Evolutionary conservation across 176 grass and related monocot species (phyloP).

Genomic region (Triticum timopheevii): DNA sequence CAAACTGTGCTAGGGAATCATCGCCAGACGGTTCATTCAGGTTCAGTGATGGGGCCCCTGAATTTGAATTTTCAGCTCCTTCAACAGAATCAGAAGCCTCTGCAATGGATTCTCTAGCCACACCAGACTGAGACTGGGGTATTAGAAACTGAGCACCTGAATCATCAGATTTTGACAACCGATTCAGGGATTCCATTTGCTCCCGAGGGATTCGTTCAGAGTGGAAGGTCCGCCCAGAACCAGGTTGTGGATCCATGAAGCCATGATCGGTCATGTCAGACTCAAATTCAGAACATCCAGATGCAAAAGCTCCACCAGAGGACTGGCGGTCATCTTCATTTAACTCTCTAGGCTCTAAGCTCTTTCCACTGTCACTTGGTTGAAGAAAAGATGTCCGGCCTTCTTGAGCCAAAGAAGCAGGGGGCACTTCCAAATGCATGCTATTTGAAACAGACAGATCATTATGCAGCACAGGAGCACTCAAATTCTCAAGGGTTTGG

Average conservation of each 20-base stretch:
- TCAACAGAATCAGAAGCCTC: slow-evolving; percentile 49
- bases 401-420: slow-evolving; percentile 48
- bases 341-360: slow-evolving; percentile 44
- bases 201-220: slow-evolving; percentile 53
- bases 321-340: slow-evolving; percentile 77
- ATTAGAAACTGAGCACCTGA: slow-evolving; percentile 72
- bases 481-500: slow-evolving; percentile 48
- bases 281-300: slow-evolving; percentile 74
- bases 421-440: slow-evolving; percentile 35
- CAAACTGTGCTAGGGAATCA: slow-evolving; percentile 55
- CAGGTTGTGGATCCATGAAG: slow-evolving; percentile 48
- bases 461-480: slow-evolving; percentile 18
- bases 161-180: slow-evolving; percentile 25
- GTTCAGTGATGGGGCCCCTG: slow-evolving; percentile 25
- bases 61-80: slow-evolving; percentile 49
- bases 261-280: slow-evolving; percentile 54
- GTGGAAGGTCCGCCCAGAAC: slow-evolving; percentile 60
- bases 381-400: slow-evolving; percentile 46
- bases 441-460: slow-evolving; percentile 48
- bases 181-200: not conserved
- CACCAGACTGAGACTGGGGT: slow-evolving; percentile 51
- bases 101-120: slow-evolving; percentile 58
- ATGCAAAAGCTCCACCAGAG: slow-evolving; percentile 57
- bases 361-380: slow-evolving; percentile 62
- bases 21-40: slow-evolving; percentile 42